These are phyloP conservation scores for Aspergillus versicolor DNA, from an alignment of 2,329 filamentous ascomycete species.

Conservation along the genomic window DNA sequence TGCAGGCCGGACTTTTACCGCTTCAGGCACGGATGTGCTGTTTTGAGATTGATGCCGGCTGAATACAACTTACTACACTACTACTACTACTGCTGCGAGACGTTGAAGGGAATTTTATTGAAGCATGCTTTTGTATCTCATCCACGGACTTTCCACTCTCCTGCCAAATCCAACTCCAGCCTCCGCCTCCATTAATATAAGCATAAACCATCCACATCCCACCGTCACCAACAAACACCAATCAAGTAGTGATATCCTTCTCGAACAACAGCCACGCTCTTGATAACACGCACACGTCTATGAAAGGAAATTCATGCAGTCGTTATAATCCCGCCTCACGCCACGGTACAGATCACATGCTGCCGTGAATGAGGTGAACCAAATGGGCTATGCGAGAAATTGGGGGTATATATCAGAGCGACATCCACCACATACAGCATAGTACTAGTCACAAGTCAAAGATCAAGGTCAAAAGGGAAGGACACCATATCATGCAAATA, in stretches of 20 bases:
- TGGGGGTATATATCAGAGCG: conserved; percentile 28
- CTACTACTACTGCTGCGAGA: too few relatives aligned
- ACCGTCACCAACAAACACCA: neutral
- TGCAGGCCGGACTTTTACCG: too few relatives aligned
- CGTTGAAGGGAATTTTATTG: neutral
- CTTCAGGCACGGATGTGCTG: too few relatives aligned
- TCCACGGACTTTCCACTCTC: too few relatives aligned
- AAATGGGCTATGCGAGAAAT: conserved; percentile 25
- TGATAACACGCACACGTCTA: conserved; percentile 18
- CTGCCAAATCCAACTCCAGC: too few relatives aligned
- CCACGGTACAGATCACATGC: conserved; percentile 18
- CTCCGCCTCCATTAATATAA: neutral
- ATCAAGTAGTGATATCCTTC: neutral
- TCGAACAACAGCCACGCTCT: conserved; percentile 11
- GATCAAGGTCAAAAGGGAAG: conserved; percentile 8
- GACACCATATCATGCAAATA: neutral
- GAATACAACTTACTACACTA: too few relatives aligned
- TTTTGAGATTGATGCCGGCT: too few relatives aligned
- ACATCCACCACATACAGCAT: conserved; percentile 20
- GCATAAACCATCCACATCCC: neutral
- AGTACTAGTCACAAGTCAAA: conserved; percentile 8
- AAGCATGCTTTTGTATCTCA: neutral
- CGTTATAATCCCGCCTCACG: conserved; percentile 23
- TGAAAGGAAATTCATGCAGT: conserved; percentile 28
- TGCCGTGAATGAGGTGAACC: conserved; percentile 20